A percentile compares a stretch with the other conserved stretches of the same genome.
phyloP scores from a whole-genome alignment of 768 basidiomycete species.

The Calvatia gigantea region DNA sequence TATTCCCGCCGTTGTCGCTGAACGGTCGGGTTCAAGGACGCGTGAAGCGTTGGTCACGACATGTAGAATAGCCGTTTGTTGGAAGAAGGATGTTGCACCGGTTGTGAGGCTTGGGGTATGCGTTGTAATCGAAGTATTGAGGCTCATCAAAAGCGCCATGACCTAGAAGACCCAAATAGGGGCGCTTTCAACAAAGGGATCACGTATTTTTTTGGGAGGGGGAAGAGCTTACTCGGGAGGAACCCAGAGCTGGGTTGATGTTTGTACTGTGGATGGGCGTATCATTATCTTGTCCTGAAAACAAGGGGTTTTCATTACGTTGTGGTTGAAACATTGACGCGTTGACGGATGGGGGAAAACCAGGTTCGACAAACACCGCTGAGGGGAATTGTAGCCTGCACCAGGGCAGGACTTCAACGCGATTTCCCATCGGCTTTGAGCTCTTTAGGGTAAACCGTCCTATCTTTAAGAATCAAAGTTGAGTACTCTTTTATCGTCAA shows the following conservation, averaged over 20 bases:
- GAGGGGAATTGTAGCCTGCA: constrained; percentile 63
- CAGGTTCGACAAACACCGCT: constrained; percentile 82
- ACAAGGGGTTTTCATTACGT: constrained; percentile 43
- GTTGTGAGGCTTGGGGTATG: constrained; percentile 78
- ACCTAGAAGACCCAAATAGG: constrained; percentile 50
- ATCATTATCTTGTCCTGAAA: constrained; percentile 46
- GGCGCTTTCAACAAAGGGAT: neutral
- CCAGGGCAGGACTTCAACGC: constrained; percentile 62
- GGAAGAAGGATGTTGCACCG: constrained; percentile 83
- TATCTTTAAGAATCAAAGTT: constrained; percentile 70
- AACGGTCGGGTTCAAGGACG: constrained; percentile 82
- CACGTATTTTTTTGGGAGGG: neutral
- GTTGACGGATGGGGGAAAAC: constrained; percentile 75
- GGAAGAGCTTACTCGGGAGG: constrained; percentile 60
- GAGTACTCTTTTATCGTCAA: constrained; percentile 74
- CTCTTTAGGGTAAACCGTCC: constrained; percentile 73
- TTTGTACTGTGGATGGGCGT: constrained; percentile 85
- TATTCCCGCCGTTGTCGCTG: constrained; percentile 74
- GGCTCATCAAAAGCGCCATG: constrained; percentile 54
- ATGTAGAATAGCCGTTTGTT: constrained; percentile 79
- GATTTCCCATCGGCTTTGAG: constrained; percentile 70
- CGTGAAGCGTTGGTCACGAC: constrained; percentile 81
- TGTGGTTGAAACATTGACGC: no score
- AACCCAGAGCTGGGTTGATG: constrained; percentile 74
- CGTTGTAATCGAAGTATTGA: constrained; percentile 65